Evolutionary conservation across 2,329 filamentous ascomycete species (phyloP).

Genomic region (Blastomyces parvus): DNA sequence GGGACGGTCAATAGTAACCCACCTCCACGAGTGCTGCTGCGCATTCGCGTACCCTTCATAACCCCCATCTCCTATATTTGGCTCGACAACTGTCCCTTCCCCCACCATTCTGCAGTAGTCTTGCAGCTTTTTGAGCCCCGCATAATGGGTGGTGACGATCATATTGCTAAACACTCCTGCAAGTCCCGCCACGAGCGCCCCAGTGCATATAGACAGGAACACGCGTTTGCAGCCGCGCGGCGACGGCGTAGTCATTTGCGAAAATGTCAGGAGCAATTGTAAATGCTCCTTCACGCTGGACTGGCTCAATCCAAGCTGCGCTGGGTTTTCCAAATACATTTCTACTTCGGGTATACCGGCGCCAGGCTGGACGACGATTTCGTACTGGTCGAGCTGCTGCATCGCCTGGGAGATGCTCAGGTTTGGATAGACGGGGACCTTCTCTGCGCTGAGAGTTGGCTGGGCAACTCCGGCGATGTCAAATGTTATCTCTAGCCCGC

Average conservation of each 20-base stretch:
- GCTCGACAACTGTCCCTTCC: not conserved
- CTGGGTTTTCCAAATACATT: not conserved
- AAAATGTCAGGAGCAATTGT: not conserved
- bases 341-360: not conserved
- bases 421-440: not conserved
- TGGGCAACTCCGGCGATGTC: not conserved
- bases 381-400: conserved; percentile 1
- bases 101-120: not conserved
- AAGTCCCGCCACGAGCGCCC: conserved; percentile 1
- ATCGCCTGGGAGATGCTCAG: conserved; percentile 1
- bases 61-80: conserved; percentile 1
- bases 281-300: not conserved
- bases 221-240: conserved; percentile 2
- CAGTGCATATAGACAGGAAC: conserved; percentile 3
- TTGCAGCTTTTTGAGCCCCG: not conserved
- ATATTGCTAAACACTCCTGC: not conserved
- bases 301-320: not conserved
- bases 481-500: not conserved
- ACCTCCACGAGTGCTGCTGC: not conserved
- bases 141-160: not conserved
- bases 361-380: conserved; percentile 6
- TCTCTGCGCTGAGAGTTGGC: conserved; percentile 2
- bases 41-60: not conserved
- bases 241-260: not conserved
- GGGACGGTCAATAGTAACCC: not conserved